Conservation (phyloP, 139 green algal species). For the Eudorina sp. region DNA sequence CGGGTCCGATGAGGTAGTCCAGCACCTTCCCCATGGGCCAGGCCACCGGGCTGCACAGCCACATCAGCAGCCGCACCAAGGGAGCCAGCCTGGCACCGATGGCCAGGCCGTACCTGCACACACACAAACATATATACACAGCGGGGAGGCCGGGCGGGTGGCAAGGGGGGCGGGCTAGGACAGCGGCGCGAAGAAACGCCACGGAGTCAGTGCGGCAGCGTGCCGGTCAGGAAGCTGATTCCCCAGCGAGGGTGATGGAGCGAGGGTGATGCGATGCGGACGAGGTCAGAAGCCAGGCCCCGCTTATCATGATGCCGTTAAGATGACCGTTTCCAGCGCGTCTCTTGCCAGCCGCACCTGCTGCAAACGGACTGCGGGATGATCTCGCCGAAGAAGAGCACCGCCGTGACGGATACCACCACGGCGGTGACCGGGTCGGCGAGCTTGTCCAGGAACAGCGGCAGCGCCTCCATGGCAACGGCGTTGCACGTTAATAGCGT, state of each 20-base stretch:
- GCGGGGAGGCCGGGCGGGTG: no score
- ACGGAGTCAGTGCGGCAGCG: no score
- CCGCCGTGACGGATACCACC: conserved; percentile 64
- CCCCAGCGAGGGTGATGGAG: no score
- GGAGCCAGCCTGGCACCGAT: conserved; percentile 78
- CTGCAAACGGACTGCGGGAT: conserved; percentile 89
- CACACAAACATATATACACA: neutral
- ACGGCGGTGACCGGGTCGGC: conserved; percentile 78
- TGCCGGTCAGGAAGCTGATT: no score
- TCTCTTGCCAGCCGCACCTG: no score
- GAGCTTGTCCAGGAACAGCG: conserved; percentile 58
- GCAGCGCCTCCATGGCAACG: conserved; percentile 30
- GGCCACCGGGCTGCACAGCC: conserved; percentile 65
- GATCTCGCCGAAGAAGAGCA: conserved; percentile 92
- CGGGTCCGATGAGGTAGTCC: conserved; percentile 80
- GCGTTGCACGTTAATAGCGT: conserved; percentile 85
- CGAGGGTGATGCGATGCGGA: no score
- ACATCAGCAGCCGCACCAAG: conserved; percentile 76
- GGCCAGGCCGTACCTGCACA: conserved; percentile 76
- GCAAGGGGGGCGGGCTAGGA: no score
- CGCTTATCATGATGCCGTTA: no score
- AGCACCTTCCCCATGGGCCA: conserved; percentile 79
- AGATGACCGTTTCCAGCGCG: no score
- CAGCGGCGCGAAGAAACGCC: no score
- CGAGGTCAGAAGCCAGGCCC: no score